These are phyloP conservation scores for Penicillium odoratum DNA, from an alignment of 495 filamentous ascomycete species.

Conservation along the genomic window DNA sequence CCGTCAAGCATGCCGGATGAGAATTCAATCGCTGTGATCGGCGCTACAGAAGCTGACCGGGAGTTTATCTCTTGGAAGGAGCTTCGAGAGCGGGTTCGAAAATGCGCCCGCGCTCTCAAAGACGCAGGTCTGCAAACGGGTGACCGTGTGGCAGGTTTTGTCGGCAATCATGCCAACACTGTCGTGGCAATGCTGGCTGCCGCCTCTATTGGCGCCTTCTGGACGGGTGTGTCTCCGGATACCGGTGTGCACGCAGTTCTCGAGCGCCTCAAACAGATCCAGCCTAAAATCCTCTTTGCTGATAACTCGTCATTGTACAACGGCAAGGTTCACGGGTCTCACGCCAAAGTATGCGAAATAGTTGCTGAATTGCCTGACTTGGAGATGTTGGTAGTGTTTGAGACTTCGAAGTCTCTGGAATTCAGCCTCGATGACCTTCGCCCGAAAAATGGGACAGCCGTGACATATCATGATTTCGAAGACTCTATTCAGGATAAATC, in stretches of 20 bases:
- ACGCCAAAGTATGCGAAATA: conserved; percentile 71
- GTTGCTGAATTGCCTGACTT: conserved; percentile 62
- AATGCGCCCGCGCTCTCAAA: conserved; percentile 69
- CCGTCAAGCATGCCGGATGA: conserved; percentile 61
- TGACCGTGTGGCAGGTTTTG: conserved; percentile 78
- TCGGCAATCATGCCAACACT: conserved; percentile 83
- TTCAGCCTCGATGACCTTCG: conserved; percentile 51
- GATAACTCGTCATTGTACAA: conserved; percentile 90
- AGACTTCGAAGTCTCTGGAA: conserved; percentile 53
- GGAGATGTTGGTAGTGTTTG: conserved; percentile 67
- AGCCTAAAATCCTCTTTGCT: conserved; percentile 76
- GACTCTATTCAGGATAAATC: conserved; percentile 39
- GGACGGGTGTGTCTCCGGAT: conserved; percentile 86
- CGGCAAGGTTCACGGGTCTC: conserved; percentile 73
- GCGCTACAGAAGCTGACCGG: conserved; percentile 68
- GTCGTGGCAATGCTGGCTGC: conserved; percentile 85
- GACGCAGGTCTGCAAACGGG: conserved; percentile 61
- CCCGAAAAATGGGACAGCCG: conserved; percentile 49
- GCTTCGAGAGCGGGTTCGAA: conserved; percentile 72
- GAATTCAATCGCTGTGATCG: conserved; percentile 63
- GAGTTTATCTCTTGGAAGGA: conserved; percentile 76
- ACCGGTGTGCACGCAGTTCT: conserved; percentile 78
- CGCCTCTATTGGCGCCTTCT: conserved; percentile 79
- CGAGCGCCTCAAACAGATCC: conserved; percentile 79
- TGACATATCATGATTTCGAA: conserved; percentile 53